A percentile compares a stretch with the other conserved stretches of the same genome.
phyloP scores from a whole-genome alignment of 805 yeast genomes.

The Candida boleticola region DNA sequence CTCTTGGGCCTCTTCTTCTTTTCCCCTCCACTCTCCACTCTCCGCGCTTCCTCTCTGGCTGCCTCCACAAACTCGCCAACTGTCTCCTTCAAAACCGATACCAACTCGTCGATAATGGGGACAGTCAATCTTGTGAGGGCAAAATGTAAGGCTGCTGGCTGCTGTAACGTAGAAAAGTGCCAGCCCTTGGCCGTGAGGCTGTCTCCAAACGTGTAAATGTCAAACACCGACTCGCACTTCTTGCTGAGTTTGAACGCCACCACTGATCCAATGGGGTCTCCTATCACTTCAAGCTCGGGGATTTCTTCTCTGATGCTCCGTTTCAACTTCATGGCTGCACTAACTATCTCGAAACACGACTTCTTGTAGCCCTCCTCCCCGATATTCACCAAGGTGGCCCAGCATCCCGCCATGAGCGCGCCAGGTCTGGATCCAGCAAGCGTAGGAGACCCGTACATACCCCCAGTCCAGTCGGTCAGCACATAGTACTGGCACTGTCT shows the following conservation, averaged over 20 bases:
- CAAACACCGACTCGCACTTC: slow-evolving; percentile 33
- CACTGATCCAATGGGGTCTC: slow-evolving; percentile 84
- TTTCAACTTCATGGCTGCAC: slow-evolving; percentile 60
- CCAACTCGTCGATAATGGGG: slow-evolving; percentile 57
- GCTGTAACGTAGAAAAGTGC: slow-evolving; percentile 86
- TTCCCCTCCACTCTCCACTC: slow-evolving; percentile 2
- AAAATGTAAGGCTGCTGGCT: slow-evolving; percentile 87
- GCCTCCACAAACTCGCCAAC: slow-evolving; percentile 40
- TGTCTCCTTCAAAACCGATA: slow-evolving; percentile 46
- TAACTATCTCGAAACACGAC: slow-evolving; percentile 64
- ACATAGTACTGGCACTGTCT: slow-evolving; percentile 84
- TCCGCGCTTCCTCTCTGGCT: slow-evolving; percentile 24
- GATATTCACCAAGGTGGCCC: slow-evolving; percentile 85
- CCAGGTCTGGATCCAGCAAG: slow-evolving; percentile 97
- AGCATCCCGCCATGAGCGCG: slow-evolving; percentile 95
- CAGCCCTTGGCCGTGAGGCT: slow-evolving; percentile 66
- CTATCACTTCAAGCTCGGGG: slow-evolving; percentile 57
- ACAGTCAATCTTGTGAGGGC: slow-evolving; percentile 79
- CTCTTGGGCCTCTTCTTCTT: slow-evolving; percentile 31
- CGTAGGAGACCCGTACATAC: slow-evolving; percentile 94
- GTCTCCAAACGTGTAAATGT: slow-evolving; percentile 81
- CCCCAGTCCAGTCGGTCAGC: slow-evolving; percentile 87
- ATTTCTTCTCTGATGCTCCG: slow-evolving; percentile 45
- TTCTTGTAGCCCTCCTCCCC: slow-evolving; percentile 82
- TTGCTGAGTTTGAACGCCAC: slow-evolving; percentile 64